Base-by-base conservation (phyloP, 768 basidiomycete genomes). In the Porphyrellus cyaneotinctus region DNA sequence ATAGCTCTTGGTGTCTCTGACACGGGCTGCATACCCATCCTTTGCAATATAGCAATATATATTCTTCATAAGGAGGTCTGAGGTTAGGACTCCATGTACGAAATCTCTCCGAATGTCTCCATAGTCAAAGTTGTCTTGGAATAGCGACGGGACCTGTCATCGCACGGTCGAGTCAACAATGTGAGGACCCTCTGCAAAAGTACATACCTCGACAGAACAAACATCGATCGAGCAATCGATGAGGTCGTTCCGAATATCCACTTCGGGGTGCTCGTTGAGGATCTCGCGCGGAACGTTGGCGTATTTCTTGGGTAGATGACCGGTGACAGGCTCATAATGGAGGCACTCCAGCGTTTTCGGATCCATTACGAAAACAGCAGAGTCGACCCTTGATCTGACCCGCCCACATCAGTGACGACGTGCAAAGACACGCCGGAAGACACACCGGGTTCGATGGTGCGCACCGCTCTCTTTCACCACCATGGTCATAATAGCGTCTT, bases 81-180 rank as follows among this genome's bases (percentile, higher is more conserved):
- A 95, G 0, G 91, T 95, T 58, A 99, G 77, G 43, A 99, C 81
- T 17, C 95, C 95, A 64, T 91, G 90, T 15, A 97, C 88, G 63
- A 99, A 97, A 71, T 98, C 93, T 58, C 83, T 78, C 52, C 94
- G 84, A 54, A 98, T 80, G 71, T 95, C 92, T 14, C 85, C 83
- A 64, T 95, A 97, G 72, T 98, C 97, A 64, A 99, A 99, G 72
- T 98, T 98, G 72, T 98, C 97, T 67, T 95, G 93, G 74, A 98
- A 99, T 6, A 97, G 68, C 1, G 95, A 95, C 2, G 93, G 94
- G 33, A 98, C 90, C 88, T 97, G 61, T 49, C 24, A 52, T 46
- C 28, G 32, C n/a, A 35, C 15, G 53, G 31, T 43, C 36, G 4
- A 42, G 33, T 58, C 45, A 43, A 38, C 11, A n/a, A 32, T n/a